Base-by-base conservation (phyloP, 2,329 filamentous ascomycete species). In the Ramularia collo-cygni region DNA sequence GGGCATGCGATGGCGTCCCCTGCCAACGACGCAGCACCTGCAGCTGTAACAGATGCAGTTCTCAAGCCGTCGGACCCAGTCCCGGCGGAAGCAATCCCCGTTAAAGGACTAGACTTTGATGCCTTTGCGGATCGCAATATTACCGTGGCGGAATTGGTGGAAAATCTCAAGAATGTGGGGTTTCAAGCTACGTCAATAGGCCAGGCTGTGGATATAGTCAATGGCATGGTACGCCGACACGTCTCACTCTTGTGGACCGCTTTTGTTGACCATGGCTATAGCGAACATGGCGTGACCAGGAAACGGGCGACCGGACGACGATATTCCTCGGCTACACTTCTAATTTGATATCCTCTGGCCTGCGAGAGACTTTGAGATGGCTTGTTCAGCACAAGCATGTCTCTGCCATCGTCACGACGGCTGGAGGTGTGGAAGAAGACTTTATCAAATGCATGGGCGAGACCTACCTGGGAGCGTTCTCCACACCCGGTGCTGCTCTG, bases 291-390 rank as follows among this genome's bases (percentile, higher is more conserved):
- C 74, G 74, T 46, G 84, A 95, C 60, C 78, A 85, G 1, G 84
- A 89, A 57, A 85, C 85, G 2, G 78, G 77, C 10, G 79, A 83
- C 17, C 77, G 77, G 56, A 92, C 92, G 13, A 96, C 92, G 44
- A 90, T 98, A 54, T 96, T 98, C 65, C 77, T 98, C 7, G 92
- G 92, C 42, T 98, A 95, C 68, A 98, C 92, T 8, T 95, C 87
- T 36, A 98, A 98, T 62, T 75, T 98, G 54, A 95, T 98, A 57
- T 96, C 92, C 0, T 98, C 90, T 3, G 92, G 92, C 7, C 76
- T 98, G 19, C 79, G 92, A 38, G 89, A 94, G 51, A 89, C 89
- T 26, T 71, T 98, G 50, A 85, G 92, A 41, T 98, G 88, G 69
- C 77, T 98, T 1, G 89, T 93, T 31, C 77, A 96, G 67, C 88